Conservation (phyloP, 2,329 filamentous ascomycete species). For the Penicillium sp. region DNA sequence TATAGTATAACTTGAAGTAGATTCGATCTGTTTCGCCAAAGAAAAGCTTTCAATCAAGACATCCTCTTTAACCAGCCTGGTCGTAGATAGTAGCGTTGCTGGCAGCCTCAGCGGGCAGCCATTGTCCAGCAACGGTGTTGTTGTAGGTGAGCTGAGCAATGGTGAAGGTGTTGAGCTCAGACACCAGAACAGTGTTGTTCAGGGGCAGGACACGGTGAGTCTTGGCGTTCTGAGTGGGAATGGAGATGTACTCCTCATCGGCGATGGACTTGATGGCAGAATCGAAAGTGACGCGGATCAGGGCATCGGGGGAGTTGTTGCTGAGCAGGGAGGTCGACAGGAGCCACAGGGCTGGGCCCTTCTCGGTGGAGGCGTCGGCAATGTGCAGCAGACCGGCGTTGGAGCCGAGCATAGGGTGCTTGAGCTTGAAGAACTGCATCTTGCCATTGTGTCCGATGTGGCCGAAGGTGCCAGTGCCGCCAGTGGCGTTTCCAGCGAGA, state of each 20-base stretch:
- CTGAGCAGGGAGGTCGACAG: slow-evolving; percentile 19
- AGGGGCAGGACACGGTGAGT: slow-evolving; percentile 15
- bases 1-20: too few species aligned
- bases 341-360: slow-evolving; percentile 15
- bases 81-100: slow-evolving; percentile 7
- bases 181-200: slow-evolving; percentile 12
- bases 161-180: slow-evolving; percentile 17
- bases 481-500: slow-evolving; percentile 16
- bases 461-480: slow-evolving; percentile 18
- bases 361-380: slow-evolving; percentile 13
- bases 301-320: slow-evolving; percentile 13
- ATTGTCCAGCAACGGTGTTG: slow-evolving; percentile 16
- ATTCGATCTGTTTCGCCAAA: too few species aligned
- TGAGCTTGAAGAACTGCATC: slow-evolving; percentile 14
- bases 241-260: slow-evolving; percentile 16
- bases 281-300: slow-evolving; percentile 17
- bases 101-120: slow-evolving; percentile 15
- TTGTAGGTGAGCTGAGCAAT: slow-evolving; percentile 15
- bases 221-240: slow-evolving; percentile 18
- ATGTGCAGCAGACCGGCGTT: slow-evolving; percentile 17
- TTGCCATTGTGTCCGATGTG: slow-evolving; percentile 14
- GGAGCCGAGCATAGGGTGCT: slow-evolving; percentile 14
- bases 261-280: not conserved
- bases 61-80: slow-evolving; percentile 7
- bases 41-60: too few species aligned